Evolutionary conservation across 192 early-diverging fungal species (phyloP), one percentile per base, ranked within the genome.

Genomic region (Chytriomyces hyalinus): DNA sequence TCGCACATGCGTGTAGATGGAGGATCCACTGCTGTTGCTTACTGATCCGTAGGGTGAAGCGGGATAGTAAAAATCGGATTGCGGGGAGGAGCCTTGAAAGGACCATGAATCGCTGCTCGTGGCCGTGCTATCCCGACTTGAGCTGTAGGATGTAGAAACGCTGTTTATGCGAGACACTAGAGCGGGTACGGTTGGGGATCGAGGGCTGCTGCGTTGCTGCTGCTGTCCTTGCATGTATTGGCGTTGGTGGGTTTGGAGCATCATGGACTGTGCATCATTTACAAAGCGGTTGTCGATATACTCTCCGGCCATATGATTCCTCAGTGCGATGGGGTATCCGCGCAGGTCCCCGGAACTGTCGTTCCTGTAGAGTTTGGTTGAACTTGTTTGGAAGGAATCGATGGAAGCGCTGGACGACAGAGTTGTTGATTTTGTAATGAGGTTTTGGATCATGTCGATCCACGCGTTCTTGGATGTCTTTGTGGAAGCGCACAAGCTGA

Each of bases 391-490:
- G 13, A 17, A 17, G 15, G 15, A 57, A 26, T 11, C 11, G 43
- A 46, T 4, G 44, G 48, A 67, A 36, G 36, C 36, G 36, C 36
- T 36, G 36, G 36, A 36, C 1, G 36, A 36, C 36, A 36, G 36
- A 36, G 36, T 36, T 26, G 24, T 26, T 36, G 36, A 4, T 2
- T 36, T 36, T 36, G 36, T 36, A 36, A 67, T 67, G 13, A 46
- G 65, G 8, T 0, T 4, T 7, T 9, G 48, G 48, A 67, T 67
- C 65, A 49, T 67, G 45, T 67, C 65, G n/a, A 67, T 36, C 65
- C 65, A 67, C 13, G 65, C 48, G 11, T 67, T 46, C 15, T 67
- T 67, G 13, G 65, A 67, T 11, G 48, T 47, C 22, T 47, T 67
- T 9, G 65, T 8, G 10, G 13, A 13, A 9, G 65, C 22, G 13